Conservation (phyloP, 352 stramenopile genomes). For the Phytophthora brassicae region DNA sequence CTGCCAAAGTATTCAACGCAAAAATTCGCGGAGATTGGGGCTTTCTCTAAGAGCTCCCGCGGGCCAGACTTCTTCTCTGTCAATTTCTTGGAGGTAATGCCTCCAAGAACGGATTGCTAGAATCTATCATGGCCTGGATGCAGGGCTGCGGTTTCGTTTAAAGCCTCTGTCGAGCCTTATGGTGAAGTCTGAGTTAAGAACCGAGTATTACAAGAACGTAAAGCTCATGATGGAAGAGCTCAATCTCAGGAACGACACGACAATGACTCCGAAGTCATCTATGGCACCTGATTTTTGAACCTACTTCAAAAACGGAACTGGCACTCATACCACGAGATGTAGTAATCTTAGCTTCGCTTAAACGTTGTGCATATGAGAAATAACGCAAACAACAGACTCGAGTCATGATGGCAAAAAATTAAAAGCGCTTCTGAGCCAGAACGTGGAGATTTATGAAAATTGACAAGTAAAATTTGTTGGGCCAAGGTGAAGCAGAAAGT, state of each 20-base stretch:
- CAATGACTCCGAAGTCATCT: not conserved
- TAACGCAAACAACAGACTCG: slow-evolving; percentile 2
- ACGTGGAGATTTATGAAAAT: slow-evolving; percentile 1
- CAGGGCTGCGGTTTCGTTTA: not conserved
- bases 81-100: slow-evolving; percentile 25
- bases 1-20: not conserved
- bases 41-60: not conserved
- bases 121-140: not conserved
- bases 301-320: not conserved
- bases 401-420: slow-evolving; percentile 14
- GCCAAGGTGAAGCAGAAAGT: slow-evolving; percentile 6
- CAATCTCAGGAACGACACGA: not conserved
- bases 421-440: not conserved
- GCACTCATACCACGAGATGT: not conserved
- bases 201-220: not conserved
- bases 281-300: not conserved
- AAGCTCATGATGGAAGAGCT: not conserved
- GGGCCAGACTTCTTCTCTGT: slow-evolving; percentile 13
- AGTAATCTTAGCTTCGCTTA: not conserved
- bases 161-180: slow-evolving; percentile 5
- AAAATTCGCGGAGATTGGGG: slow-evolving; percentile 26
- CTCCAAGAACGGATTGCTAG: slow-evolving; percentile 4
- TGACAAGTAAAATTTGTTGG: slow-evolving; percentile 7
- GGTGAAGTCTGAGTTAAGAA: not conserved
- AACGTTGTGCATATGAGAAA: not conserved